phyloP scores from a whole-genome alignment of 345 rosid species.

The Populus davidiana region DNA sequence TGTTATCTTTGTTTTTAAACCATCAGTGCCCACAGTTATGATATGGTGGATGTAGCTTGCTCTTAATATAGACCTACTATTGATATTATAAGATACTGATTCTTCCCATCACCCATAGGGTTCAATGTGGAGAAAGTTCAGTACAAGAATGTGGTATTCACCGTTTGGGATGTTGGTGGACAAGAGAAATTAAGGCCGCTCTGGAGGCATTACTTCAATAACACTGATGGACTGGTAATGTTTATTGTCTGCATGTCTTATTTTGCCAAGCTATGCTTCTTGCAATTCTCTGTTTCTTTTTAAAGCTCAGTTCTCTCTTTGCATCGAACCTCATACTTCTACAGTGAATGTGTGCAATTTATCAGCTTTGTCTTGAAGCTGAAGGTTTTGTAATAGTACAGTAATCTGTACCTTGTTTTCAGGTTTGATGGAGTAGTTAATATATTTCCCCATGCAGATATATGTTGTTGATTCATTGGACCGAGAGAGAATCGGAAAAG shows the following conservation, averaged over 20 bases:
- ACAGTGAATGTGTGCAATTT: not conserved
- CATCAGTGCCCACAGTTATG: not conserved
- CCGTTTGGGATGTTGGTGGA: conserved; percentile 99
- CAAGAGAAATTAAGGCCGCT: conserved; percentile 96
- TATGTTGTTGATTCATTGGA: conserved; percentile 99
- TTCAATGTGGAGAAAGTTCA: conserved; percentile 99
- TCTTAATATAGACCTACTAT: not conserved
- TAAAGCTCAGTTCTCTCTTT: not conserved
- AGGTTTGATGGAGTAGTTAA: not conserved
- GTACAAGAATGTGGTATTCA: conserved; percentile 96
- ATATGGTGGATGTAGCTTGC: conserved; percentile 5
- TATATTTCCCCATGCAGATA: conserved; percentile 48
- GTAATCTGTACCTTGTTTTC: not conserved
- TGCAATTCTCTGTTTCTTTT: not conserved
- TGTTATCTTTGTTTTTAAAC: not conserved
- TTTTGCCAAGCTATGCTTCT: not conserved
- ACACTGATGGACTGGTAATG: conserved; percentile 94
- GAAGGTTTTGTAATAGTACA: not conserved
- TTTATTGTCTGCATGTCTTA: not conserved
- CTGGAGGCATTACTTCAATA: conserved; percentile 98
- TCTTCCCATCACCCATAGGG: conserved; percentile 46
- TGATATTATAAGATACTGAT: not conserved
- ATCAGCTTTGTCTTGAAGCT: not conserved
- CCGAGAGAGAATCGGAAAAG: conserved; percentile 88
- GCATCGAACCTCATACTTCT: not conserved